Conservation (phyloP, 1,284 basidiomycete species). For the Ganoderma lucidum region DNA sequence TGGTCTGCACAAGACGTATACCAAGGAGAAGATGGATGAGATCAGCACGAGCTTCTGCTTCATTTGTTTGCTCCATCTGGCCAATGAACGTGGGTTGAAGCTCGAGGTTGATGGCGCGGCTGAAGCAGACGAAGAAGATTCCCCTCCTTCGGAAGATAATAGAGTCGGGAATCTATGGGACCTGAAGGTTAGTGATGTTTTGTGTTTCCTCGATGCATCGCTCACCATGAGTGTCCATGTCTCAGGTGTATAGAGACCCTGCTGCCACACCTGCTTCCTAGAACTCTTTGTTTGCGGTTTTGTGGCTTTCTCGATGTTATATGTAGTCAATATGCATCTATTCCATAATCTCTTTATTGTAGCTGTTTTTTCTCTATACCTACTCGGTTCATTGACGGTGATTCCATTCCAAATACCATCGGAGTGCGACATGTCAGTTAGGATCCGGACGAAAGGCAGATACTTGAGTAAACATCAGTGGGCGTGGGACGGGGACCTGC, state of each 20-base stretch:
- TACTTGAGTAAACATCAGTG: too few relatives aligned
- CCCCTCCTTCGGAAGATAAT: constrained; percentile 34
- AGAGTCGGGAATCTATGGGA: constrained; percentile 79
- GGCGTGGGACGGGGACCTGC: too few relatives aligned
- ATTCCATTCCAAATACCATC: background rate
- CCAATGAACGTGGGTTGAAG: constrained; percentile 93
- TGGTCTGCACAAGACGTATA: constrained; percentile 84
- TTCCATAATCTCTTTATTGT: background rate
- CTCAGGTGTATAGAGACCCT: constrained; percentile 77
- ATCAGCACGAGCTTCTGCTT: constrained; percentile 99
- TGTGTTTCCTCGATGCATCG: background rate
- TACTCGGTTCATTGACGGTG: background rate
- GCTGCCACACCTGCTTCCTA: constrained; percentile 46
- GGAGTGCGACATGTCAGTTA: background rate
- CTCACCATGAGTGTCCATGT: background rate
- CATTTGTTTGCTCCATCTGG: constrained; percentile 95
- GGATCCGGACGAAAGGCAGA: too few relatives aligned
- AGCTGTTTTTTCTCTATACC: background rate
- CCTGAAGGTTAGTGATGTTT: constrained; percentile 62
- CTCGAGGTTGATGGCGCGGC: constrained; percentile 61
- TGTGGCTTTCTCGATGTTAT: background rate
- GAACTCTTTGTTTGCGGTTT: background rate
- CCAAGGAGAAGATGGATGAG: constrained; percentile 94
- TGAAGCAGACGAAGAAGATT: constrained; percentile 23
- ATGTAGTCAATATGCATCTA: constrained; percentile 11